Percentiles rank a stretch among this genome's conserved stretches.
These are phyloP conservation scores for Amauroascus niger DNA, from an alignment of 2,329 filamentous ascomycete species.

Conservation along the genomic window DNA sequence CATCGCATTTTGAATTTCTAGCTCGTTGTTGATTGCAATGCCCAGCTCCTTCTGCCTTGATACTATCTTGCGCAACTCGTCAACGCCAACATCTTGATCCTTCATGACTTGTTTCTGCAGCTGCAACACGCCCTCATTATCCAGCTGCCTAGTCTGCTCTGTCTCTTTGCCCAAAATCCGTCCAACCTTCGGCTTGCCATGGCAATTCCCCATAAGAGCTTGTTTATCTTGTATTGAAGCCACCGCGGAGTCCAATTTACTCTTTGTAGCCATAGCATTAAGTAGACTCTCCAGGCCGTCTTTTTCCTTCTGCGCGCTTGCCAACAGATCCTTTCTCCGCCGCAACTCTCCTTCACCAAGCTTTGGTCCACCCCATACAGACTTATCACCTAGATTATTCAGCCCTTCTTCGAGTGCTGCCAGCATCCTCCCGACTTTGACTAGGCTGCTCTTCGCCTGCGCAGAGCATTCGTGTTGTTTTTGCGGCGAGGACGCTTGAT, in stretches of 20 bases:
- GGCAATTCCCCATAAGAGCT: constrained; percentile 30
- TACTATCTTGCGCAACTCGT: constrained; percentile 50
- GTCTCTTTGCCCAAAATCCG: constrained; percentile 48
- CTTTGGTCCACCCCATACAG: constrained; percentile 24
- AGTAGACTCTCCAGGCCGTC: constrained; percentile 53
- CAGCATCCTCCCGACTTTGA: constrained; percentile 48
- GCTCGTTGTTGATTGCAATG: constrained; percentile 52
- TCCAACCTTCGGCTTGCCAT: constrained; percentile 32
- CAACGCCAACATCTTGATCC: constrained; percentile 52
- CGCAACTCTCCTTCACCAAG: constrained; percentile 54
- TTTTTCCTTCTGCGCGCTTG: constrained; percentile 50
- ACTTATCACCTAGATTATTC: constrained; percentile 29
- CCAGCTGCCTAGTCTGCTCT: constrained; percentile 51
- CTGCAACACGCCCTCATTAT: constrained; percentile 55
- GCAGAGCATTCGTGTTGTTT: constrained; percentile 54
- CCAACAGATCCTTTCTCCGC: constrained; percentile 49
- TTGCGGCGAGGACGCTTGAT: constrained; percentile 50
- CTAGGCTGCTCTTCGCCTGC: constrained; percentile 50
- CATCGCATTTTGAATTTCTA: constrained; percentile 53
- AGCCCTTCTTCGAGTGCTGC: constrained; percentile 49
- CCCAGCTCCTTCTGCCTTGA: constrained; percentile 53
- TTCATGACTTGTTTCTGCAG: constrained; percentile 53
- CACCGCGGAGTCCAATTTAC: constrained; percentile 37
- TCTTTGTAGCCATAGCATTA: constrained; percentile 48
- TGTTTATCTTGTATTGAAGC: constrained; percentile 41